Conservation (phyloP, 2,329 filamentous ascomycete genomes). For the Seiridium unicorne region DNA sequence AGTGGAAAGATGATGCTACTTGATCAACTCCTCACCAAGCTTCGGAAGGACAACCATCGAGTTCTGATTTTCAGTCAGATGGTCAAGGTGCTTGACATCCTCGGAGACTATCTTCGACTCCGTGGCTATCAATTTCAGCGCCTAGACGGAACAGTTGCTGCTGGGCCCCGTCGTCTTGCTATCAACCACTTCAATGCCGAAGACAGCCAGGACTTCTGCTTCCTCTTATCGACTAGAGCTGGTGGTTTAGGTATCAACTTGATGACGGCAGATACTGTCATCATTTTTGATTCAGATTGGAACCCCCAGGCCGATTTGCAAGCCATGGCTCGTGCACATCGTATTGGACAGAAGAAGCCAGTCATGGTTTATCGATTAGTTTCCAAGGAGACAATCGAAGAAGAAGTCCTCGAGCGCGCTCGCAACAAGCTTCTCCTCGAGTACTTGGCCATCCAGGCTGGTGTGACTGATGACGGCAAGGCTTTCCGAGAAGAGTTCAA, state of each 20-base stretch:
- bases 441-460: constrained; percentile 94
- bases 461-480: constrained; percentile 92
- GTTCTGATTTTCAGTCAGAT: constrained; percentile 99
- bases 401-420: constrained; percentile 93
- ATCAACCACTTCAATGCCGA: constrained; percentile 98
- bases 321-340: constrained; percentile 96
- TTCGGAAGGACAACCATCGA: constrained; percentile 90
- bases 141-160: constrained; percentile 90
- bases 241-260: constrained; percentile 98
- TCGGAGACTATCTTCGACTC: constrained; percentile 89
- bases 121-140: constrained; percentile 95
- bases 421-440: constrained; percentile 97
- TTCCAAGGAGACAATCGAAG: constrained; percentile 97
- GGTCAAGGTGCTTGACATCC: constrained; percentile 97
- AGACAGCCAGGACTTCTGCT: constrained; percentile 93
- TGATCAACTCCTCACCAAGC: constrained; percentile 89
- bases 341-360: constrained; percentile 93
- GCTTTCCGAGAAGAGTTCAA: constrained; percentile 72
- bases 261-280: constrained; percentile 97
- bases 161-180: constrained; percentile 82
- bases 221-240: constrained; percentile 89
- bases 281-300: constrained; percentile 98
- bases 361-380: constrained; percentile 96
- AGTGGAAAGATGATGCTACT: constrained; percentile 99
- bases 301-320: constrained; percentile 98